Evolutionary conservation across 2,329 filamentous ascomycete species (phyloP).

Genomic region (Sphaerulina musiva): DNA sequence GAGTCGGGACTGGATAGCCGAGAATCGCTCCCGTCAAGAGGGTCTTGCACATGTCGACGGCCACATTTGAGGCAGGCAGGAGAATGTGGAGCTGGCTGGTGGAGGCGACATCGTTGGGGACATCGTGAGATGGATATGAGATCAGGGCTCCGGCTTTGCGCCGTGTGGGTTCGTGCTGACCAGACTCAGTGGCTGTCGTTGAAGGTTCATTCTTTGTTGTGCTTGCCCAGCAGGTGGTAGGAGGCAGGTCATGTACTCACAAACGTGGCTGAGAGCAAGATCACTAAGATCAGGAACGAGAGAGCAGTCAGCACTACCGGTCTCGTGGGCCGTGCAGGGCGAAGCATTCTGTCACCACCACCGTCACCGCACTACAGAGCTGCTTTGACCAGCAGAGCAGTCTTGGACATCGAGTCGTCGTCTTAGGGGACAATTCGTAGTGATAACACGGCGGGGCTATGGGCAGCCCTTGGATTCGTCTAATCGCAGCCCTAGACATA

Average conservation of each 20-base stretch:
- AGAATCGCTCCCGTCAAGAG: slow-evolving; percentile 17
- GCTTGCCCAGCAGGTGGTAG: background rate
- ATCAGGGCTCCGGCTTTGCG: background rate
- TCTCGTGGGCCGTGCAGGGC: slow-evolving; percentile 3
- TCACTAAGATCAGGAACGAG: background rate
- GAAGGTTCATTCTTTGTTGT: too few species aligned
- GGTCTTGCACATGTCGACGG: slow-evolving; percentile 21
- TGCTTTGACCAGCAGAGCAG: slow-evolving; percentile 5
- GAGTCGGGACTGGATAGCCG: slow-evolving; percentile 19
- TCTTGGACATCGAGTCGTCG: background rate
- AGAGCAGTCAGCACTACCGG: background rate
- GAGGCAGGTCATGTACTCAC: background rate
- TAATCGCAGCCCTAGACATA: too few species aligned
- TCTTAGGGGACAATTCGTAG: background rate
- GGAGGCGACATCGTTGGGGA: background rate
- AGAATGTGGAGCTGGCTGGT: slow-evolving; percentile 20
- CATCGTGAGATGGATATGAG: background rate
- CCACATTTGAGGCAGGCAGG: slow-evolving; percentile 17
- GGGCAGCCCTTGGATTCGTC: too few species aligned
- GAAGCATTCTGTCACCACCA: background rate
- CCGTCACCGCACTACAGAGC: background rate
- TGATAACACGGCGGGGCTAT: background rate
- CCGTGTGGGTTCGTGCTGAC: background rate
- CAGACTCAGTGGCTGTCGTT: background rate
- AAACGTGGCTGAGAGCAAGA: background rate